Conservation (phyloP, 495 filamentous ascomycete species). For the Xylaria telfairii region DNA sequence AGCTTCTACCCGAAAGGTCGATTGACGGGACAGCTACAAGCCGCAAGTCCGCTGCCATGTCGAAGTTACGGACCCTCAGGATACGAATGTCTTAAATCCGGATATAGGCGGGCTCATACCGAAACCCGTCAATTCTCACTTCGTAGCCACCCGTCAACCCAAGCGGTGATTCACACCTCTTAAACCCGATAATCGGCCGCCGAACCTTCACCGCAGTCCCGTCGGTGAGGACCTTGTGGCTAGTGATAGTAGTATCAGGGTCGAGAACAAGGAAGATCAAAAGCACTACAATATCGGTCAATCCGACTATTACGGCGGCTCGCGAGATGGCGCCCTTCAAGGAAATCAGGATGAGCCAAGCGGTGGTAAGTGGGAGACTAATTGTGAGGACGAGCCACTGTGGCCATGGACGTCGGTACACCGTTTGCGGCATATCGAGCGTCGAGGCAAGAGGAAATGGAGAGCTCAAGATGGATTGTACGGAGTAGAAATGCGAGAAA, state of each 20-base stretch:
- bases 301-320: background rate
- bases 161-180: background rate
- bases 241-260: conserved; percentile 11
- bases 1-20: background rate
- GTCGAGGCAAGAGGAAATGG: background rate
- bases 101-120: conserved; percentile 21
- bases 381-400: background rate
- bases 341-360: background rate
- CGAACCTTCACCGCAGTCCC: conserved; percentile 17
- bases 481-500: too few relatives aligned
- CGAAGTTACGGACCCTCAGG: too few relatives aligned
- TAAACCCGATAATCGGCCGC: conserved; percentile 11
- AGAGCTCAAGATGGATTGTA: background rate
- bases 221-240: background rate
- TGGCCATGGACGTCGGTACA: conserved; percentile 16
- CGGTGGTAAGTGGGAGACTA: background rate
- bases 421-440: conserved; percentile 15
- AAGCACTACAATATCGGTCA: background rate
- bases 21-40: background rate
- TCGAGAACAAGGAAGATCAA: background rate
- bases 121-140: conserved; percentile 22
- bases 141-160: conserved; percentile 19
- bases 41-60: background rate
- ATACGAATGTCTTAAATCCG: conserved; percentile 5
- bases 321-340: background rate